Percentiles rank a stretch among this genome's conserved stretches.
These are phyloP conservation scores for Verticillium isaacii DNA, from an alignment of 2,329 filamentous ascomycete species.

Conservation along the genomic window DNA sequence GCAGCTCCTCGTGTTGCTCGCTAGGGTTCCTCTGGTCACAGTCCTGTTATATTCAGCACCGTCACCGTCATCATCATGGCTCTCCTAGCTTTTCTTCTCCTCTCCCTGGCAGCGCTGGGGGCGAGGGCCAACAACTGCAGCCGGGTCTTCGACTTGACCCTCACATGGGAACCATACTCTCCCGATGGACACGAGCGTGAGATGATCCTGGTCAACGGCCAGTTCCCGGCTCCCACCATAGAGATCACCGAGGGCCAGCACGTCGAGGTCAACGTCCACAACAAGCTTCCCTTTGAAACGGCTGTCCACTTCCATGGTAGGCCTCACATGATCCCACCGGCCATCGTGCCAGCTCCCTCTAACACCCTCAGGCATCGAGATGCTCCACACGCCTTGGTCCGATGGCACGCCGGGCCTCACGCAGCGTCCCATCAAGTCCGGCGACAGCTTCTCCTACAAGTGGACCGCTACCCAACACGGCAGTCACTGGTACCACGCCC, in stretches of 20 bases:
- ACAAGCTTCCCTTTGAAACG: conserved; percentile 40
- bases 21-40: not conserved
- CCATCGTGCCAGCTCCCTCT: not conserved
- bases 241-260: conserved; percentile 46
- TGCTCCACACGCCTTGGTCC: conserved; percentile 46
- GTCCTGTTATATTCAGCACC: not conserved
- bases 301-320: conserved; percentile 46
- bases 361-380: conserved; percentile 22
- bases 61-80: not conserved
- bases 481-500: conserved; percentile 58
- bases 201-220: conserved; percentile 51
- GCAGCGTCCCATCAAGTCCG: conserved; percentile 46
- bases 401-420: conserved; percentile 56
- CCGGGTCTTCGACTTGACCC: conserved; percentile 18
- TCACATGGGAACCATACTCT: conserved; percentile 31
- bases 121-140: conserved; percentile 8
- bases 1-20: not conserved
- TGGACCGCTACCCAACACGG: conserved; percentile 55
- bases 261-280: conserved; percentile 38
- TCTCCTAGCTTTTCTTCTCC: conserved; percentile 1
- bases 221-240: conserved; percentile 58
- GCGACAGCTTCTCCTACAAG: conserved; percentile 42
- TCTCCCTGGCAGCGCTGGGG: conserved; percentile 10
- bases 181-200: conserved; percentile 39
- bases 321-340: not conserved